Evolutionary conservation across 176 grass and related monocot species (phyloP).

Genomic region (Bromus sterilis): DNA sequence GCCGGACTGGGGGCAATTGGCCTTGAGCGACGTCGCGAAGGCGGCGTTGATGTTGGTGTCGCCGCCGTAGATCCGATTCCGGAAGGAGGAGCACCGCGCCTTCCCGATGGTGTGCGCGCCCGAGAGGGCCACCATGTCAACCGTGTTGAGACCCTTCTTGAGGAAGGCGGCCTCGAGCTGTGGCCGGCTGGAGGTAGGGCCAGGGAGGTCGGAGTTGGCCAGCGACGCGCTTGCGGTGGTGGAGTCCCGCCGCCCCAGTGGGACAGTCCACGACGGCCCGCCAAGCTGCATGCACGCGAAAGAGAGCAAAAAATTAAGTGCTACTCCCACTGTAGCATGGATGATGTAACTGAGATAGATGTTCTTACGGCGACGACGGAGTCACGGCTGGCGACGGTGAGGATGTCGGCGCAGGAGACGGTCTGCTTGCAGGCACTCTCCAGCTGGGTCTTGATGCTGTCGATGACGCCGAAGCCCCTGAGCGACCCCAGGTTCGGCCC

Average conservation of each 20-base stretch:
- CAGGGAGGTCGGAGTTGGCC: not conserved
- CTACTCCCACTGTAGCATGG: not conserved
- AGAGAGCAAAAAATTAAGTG: not conserved
- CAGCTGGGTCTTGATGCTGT: slow-evolving; percentile 56
- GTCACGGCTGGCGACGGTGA: slow-evolving; percentile 52
- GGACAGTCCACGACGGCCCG: slow-evolving; percentile 36
- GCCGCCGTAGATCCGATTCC: slow-evolving; percentile 35
- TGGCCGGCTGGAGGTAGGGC: not conserved
- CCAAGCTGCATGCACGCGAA: not conserved
- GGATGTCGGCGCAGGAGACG: slow-evolving; percentile 71
- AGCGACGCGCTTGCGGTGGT: not conserved
- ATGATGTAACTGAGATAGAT: not conserved
- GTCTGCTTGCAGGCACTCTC: slow-evolving; percentile 48
- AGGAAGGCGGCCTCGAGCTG: not conserved
- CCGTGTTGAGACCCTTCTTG: not conserved
- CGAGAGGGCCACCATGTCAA: slow-evolving; percentile 12
- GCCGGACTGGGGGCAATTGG: slow-evolving; percentile 24
- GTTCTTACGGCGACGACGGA: slow-evolving; percentile 48
- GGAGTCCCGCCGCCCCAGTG: slow-evolving; percentile 32
- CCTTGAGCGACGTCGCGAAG: slow-evolving; percentile 25
- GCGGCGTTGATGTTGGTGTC: slow-evolving; percentile 26
- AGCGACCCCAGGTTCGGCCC: not conserved
- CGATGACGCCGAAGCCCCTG: slow-evolving; percentile 13
- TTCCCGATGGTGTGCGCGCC: slow-evolving; percentile 56
- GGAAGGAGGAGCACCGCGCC: slow-evolving; percentile 40